Percentiles rank a stretch among this genome's conserved stretches.
These are phyloP conservation scores for Avena atlantica DNA, from an alignment of 176 grass and related monocot species.

Conservation along the genomic window DNA sequence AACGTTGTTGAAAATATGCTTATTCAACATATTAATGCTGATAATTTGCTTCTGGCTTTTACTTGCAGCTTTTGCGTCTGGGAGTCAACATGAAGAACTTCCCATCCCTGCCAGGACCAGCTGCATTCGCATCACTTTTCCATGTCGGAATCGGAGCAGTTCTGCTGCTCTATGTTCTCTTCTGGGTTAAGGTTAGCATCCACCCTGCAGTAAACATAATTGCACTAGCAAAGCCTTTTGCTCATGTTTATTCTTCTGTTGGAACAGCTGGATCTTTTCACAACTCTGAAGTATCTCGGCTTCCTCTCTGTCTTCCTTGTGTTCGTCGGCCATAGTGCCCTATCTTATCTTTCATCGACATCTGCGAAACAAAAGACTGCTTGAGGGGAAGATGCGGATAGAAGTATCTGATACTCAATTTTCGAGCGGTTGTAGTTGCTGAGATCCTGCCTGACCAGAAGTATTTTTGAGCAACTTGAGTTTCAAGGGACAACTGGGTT, in stretches of 20 bases:
- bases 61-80: slow-evolving; percentile 65
- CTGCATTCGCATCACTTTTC: slow-evolving; percentile 74
- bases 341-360: slow-evolving; percentile 63
- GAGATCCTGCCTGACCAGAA: slow-evolving; percentile 36
- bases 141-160: slow-evolving; percentile 81
- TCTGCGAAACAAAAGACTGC: slow-evolving; percentile 83
- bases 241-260: slow-evolving; percentile 32
- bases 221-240: neutral
- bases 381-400: slow-evolving; percentile 46
- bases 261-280: slow-evolving; percentile 94
- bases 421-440: slow-evolving; percentile 27
- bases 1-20: neutral
- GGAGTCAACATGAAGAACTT: slow-evolving; percentile 95
- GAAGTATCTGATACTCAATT: slow-evolving; percentile 10
- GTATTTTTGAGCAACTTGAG: slow-evolving; percentile 43
- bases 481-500: slow-evolving; percentile 37
- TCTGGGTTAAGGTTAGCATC: slow-evolving; percentile 85
- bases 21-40: neutral
- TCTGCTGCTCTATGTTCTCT: slow-evolving; percentile 88
- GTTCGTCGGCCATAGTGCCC: slow-evolving; percentile 80
- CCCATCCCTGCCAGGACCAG: slow-evolving; percentile 63
- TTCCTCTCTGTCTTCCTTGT: slow-evolving; percentile 70
- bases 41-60: slow-evolving; percentile 20
- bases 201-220: slow-evolving; percentile 25
- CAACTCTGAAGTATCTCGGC: slow-evolving; percentile 79